Percentiles rank a stretch among this genome's conserved stretches.
Evolutionary conservation across 2,329 filamentous ascomycete species (phyloP).

Genomic region (Emmonsiellopsis sp.): DNA sequence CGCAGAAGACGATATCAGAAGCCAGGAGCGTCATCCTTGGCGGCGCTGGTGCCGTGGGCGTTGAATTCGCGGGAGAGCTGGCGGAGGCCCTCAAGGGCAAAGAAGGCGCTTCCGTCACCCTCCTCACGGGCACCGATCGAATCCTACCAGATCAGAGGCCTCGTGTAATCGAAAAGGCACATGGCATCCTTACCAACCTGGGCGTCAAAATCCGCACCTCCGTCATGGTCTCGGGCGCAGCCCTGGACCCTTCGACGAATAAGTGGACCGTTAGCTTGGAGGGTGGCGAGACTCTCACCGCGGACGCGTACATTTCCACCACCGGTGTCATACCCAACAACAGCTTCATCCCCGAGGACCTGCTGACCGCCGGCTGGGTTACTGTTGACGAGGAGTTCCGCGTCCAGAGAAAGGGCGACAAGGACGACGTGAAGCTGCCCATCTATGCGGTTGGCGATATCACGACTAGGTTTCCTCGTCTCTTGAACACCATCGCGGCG

Average conservation of each 20-base stretch:
- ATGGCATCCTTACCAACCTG: constrained; percentile 6
- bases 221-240: constrained; percentile 5
- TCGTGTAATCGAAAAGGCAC: constrained; percentile 1
- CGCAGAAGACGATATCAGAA: constrained; percentile 24
- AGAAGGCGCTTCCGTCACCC: constrained; percentile 28
- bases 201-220: constrained; percentile 8
- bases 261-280: constrained; percentile 9
- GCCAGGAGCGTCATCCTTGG: constrained; percentile 39
- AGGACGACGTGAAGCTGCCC: constrained; percentile 1
- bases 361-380: constrained; percentile 13
- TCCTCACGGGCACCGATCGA: constrained; percentile 22
- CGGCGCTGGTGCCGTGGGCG: constrained; percentile 40
- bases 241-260: constrained; percentile 3
- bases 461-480: constrained; percentile 5
- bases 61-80: constrained; percentile 42
- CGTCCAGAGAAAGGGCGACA: constrained; percentile 1
- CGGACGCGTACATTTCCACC: constrained; percentile 13
- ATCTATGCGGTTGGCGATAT: constrained; percentile 13
- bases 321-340: constrained; percentile 14
- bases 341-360: constrained; percentile 11
- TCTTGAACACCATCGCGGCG: constrained; percentile 1
- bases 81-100: constrained; percentile 27
- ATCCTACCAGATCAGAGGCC: constrained; percentile 5
- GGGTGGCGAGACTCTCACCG: constrained; percentile 15
- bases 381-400: constrained; percentile 12